Conservation (phyloP, 2,329 filamentous ascomycete species). For the Talaromyces rugulosus region DNA sequence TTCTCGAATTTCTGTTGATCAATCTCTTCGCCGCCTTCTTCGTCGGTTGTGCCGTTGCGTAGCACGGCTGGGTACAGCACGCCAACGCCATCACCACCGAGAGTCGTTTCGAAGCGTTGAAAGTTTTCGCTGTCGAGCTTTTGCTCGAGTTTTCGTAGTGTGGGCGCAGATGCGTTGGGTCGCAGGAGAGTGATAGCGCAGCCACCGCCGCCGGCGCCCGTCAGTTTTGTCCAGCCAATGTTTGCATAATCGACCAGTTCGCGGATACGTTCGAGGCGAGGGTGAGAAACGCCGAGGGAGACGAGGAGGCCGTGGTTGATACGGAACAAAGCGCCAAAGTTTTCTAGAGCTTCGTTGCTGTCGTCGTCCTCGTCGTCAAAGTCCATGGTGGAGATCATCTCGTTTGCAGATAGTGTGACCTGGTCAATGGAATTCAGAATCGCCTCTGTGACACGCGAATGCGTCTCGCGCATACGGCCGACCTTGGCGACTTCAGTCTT, state of each 20-base stretch:
- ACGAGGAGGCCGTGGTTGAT: constrained; percentile 91
- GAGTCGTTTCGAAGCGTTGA: constrained; percentile 77
- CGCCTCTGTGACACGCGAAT: constrained; percentile 72
- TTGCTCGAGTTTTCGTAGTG: constrained; percentile 60
- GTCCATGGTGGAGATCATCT: constrained; percentile 53
- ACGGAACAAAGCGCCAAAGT: constrained; percentile 81
- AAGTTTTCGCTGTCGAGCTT: constrained; percentile 70
- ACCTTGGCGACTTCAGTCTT: constrained; percentile 84
- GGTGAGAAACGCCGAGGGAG: constrained; percentile 91
- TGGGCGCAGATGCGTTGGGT: constrained; percentile 55
- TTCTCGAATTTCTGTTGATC: constrained; percentile 83
- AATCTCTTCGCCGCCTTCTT: constrained; percentile 86
- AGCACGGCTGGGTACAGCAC: constrained; percentile 90
- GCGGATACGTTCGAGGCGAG: constrained; percentile 82
- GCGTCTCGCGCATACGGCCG: constrained; percentile 61
- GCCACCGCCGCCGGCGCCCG: constrained; percentile 89
- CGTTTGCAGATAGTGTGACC: constrained; percentile 54
- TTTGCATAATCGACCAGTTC: constrained; percentile 85
- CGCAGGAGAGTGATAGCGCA: constrained; percentile 90
- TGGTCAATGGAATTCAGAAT: constrained; percentile 81
- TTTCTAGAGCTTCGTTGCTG: constrained; percentile 60
- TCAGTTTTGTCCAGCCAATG: constrained; percentile 96
- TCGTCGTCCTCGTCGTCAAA: constrained; percentile 64
- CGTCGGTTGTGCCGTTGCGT: constrained; percentile 71
- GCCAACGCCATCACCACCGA: constrained; percentile 90